These are phyloP conservation scores for Salinomyces thailandicus DNA, from an alignment of 2,329 filamentous ascomycete genomes.

Conservation along the genomic window DNA sequence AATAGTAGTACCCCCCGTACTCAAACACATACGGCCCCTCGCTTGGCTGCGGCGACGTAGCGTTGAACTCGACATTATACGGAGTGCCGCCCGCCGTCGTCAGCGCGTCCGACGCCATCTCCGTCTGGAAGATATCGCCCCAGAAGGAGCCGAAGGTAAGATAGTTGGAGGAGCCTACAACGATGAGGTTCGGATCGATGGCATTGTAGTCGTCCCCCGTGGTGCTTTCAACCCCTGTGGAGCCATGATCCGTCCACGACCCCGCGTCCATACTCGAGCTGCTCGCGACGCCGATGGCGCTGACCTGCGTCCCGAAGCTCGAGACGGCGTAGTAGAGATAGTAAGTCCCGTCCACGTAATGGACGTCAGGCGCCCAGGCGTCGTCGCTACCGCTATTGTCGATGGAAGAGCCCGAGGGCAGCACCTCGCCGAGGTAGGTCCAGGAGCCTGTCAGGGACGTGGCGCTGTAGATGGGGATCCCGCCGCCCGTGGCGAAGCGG, in stretches of 20 bases:
- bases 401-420: slow-evolving; percentile 36
- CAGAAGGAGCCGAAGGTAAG: slow-evolving; percentile 61
- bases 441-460: slow-evolving; percentile 41
- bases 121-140: slow-evolving; percentile 51
- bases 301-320: slow-evolving; percentile 50
- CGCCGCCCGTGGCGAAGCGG: slow-evolving; percentile 43
- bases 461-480: slow-evolving; percentile 41
- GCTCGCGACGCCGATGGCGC: slow-evolving; percentile 50
- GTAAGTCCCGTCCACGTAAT: slow-evolving; percentile 47
- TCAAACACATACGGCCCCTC: slow-evolving; percentile 34
- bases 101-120: slow-evolving; percentile 33
- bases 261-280: slow-evolving; percentile 42
- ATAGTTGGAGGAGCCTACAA: slow-evolving; percentile 35
- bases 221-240: slow-evolving; percentile 41
- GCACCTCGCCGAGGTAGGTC: slow-evolving; percentile 37
- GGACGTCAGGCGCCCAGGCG: slow-evolving; percentile 54
- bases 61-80: slow-evolving; percentile 5
- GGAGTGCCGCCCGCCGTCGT: slow-evolving; percentile 26
- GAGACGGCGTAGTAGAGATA: slow-evolving; percentile 59
- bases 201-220: slow-evolving; percentile 35
- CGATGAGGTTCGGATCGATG: slow-evolving; percentile 43
- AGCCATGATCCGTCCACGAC: slow-evolving; percentile 51
- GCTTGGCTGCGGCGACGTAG: slow-evolving; percentile 2
- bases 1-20: slow-evolving; percentile 49
- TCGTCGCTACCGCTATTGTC: slow-evolving; percentile 37